Percentiles rank a stretch among this genome's conserved stretches.
Evolutionary conservation across 768 basidiomycete species (phyloP).

Genomic region (Jaapia argillacea): DNA sequence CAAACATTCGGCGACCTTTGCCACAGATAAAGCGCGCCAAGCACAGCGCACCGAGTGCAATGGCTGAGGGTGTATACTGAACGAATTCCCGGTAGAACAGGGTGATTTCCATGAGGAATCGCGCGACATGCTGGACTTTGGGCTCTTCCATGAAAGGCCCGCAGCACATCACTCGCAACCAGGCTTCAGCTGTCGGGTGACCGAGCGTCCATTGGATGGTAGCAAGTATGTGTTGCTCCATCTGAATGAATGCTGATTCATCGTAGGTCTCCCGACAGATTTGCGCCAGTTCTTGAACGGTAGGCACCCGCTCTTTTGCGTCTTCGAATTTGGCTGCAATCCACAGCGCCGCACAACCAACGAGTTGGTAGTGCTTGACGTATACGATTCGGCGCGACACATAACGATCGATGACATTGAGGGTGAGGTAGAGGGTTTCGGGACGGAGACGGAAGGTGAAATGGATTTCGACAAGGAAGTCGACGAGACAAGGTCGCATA

Average conservation of each 20-base stretch:
- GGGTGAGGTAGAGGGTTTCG: conserved; percentile 95
- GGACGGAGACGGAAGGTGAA: conserved; percentile 96
- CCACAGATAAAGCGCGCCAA: conserved; percentile 85
- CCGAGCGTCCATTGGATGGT: conserved; percentile 97
- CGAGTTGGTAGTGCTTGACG: conserved; percentile 98
- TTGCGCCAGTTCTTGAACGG: conserved; percentile 86
- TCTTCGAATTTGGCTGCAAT: conserved; percentile 99
- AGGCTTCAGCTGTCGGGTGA: conserved; percentile 96
- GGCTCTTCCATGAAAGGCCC: conserved; percentile 71
- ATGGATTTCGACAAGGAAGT: conserved; percentile 98
- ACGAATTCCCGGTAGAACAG: conserved; percentile 96
- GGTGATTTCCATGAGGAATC: conserved; percentile 99
- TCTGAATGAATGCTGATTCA: conserved; percentile 95
- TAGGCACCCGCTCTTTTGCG: conserved; percentile 95
- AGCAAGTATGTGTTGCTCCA: conserved; percentile 95
- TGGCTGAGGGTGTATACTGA: conserved; percentile 72
- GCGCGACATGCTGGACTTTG: conserved; percentile 89
- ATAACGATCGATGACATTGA: conserved; percentile 99
- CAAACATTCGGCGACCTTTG: conserved; percentile 66
- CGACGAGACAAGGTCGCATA: conserved; percentile 97
- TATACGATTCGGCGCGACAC: conserved; percentile 97
- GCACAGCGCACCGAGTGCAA: conserved; percentile 84
- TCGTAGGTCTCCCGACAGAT: conserved; percentile 97
- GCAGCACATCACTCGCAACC: conserved; percentile 81
- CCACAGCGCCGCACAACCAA: conserved; percentile 97